Evolutionary conservation across 2,329 filamentous ascomycete species (phyloP), one percentile per base, ranked within the genome.

Genomic region (Cladorrhinum sp.): DNA sequence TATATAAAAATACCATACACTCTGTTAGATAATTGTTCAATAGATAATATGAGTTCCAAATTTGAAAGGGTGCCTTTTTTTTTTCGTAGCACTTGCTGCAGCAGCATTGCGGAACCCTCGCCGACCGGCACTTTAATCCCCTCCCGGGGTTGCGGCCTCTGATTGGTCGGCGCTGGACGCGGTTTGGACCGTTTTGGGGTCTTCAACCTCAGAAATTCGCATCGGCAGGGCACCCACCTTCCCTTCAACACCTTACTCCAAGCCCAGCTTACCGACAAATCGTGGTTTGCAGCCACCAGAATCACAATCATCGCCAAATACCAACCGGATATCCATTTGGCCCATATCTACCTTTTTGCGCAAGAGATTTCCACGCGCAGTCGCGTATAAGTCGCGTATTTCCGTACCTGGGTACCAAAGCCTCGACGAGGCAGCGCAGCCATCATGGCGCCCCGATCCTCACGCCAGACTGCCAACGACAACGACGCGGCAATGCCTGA

Each of bases 401-500:
- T 23, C 41, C 20, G 18, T 64, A 65, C 61, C 9, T 36, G 32
- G 32, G 16, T 36, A 8, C 56, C 64, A 58, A 52, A 57, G 55
- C 53, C 60, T 63, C 41, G 18, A 50, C 49, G 48, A 61, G 50
- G 45, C 54, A 51, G 3, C 57, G 29, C 68, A 59, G 74, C 68
- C 68, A 86, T 84, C 82, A 81, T 83, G 70, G 81, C 83, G 65
- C 73, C 77, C 69, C 80, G 82, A 68, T 78, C 80, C 65, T 78
- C 41, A 4, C 78, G 78, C 73, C 77, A 76, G 70, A 78, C 76
- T 70, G 84, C 76, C 69, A 79, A 77, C 67, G 83, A 87, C 65
- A 79, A 79, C 38, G 84, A 86, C 78, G 82, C 83, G 75, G 86
- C 85, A 62, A 87, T 87, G 83, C 80, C 78, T 49, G 85, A 88